Evolutionary conservation across 371 early-diverging fungal species (phyloP).

Genomic region (Chytridiales sp.): DNA sequence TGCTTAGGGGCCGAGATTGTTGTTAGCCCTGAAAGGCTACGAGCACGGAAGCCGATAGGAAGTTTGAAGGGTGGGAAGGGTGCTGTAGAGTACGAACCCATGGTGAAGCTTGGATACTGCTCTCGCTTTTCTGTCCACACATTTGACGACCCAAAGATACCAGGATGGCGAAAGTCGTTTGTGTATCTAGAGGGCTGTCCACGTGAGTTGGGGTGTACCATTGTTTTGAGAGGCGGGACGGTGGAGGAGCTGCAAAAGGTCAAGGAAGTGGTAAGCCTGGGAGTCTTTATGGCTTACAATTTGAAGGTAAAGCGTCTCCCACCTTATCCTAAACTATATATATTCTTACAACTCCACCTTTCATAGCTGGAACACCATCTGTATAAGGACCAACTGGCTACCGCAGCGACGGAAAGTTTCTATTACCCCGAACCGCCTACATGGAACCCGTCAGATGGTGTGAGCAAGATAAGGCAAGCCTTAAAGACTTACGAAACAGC

Average conservation of each 20-base stretch:
- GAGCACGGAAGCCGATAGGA: constrained; percentile 27
- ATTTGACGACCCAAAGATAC: constrained; percentile 70
- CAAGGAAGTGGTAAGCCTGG: constrained; percentile 17
- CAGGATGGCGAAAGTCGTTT: constrained; percentile 76
- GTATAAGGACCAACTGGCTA: constrained; percentile 47
- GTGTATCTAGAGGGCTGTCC: constrained; percentile 79
- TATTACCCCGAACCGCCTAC: constrained; percentile 1
- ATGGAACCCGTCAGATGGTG: constrained; percentile 1
- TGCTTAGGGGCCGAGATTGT: constrained; percentile 83
- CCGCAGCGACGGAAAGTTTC: constrained; percentile 9
- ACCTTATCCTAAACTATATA: too few relatives aligned
- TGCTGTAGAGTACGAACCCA: too few relatives aligned
- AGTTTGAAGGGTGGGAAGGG: constrained; percentile 22
- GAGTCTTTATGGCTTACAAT: constrained; percentile 54
- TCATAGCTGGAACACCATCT: too few relatives aligned
- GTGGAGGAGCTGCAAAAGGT: constrained; percentile 12
- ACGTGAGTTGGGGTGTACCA: constrained; percentile 21
- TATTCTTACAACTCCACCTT: too few relatives aligned
- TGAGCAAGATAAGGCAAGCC: constrained; percentile 10
- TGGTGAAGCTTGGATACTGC: constrained; percentile 76
- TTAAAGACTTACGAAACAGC: constrained; percentile 57
- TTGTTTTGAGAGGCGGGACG: constrained; percentile 21
- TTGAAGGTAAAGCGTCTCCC: constrained; percentile 51
- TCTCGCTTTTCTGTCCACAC: constrained; percentile 71
- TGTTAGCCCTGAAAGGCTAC: constrained; percentile 75